These are phyloP conservation scores for Thyridium curvatum DNA, from an alignment of 2,329 filamentous ascomycete species.

Conservation along the genomic window DNA sequence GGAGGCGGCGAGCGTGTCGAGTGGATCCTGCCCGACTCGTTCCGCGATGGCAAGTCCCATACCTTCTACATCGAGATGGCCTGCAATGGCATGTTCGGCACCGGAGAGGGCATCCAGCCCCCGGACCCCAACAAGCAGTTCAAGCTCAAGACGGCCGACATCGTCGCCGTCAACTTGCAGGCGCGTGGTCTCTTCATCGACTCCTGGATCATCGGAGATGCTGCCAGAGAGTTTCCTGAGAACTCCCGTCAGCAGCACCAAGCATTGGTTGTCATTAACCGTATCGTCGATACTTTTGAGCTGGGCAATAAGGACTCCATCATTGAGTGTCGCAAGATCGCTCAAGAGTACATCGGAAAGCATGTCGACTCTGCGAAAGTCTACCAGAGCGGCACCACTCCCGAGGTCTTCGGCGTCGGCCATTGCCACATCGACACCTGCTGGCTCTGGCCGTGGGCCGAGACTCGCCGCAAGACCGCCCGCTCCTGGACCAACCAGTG, in stretches of 20 bases:
- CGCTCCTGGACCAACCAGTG: conserved; percentile 97
- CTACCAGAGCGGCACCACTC: conserved; percentile 67
- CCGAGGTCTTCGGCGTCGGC: conserved; percentile 82
- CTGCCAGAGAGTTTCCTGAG: conserved; percentile 80
- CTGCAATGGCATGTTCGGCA: conserved; percentile 98
- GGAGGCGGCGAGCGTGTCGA: conserved; percentile 83
- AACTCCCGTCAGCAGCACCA: conserved; percentile 87
- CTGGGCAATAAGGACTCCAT: conserved; percentile 74
- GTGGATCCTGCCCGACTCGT: conserved; percentile 81
- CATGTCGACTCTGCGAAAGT: conserved; percentile 78
- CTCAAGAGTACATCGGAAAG: conserved; percentile 73
- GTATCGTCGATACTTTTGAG: conserved; percentile 87
- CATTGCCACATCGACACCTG: conserved; percentile 98
- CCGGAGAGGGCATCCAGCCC: conserved; percentile 84
- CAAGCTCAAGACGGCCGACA: conserved; percentile 68
- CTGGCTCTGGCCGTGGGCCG: conserved; percentile 97
- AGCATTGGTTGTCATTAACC: conserved; percentile 75
- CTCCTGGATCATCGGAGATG: conserved; percentile 94
- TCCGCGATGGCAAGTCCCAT: conserved; percentile 80
- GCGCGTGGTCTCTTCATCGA: conserved; percentile 82
- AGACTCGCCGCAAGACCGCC: conserved; percentile 94
- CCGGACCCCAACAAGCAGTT: conserved; percentile 82
- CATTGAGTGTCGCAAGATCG: conserved; percentile 73
- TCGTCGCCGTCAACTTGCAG: conserved; percentile 82
- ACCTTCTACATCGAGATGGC: conserved; percentile 96